Percentiles rank a stretch among this genome's conserved stretches.
These are phyloP conservation scores for Parathielavia appendiculata DNA, from an alignment of 495 filamentous ascomycete species.

Conservation along the genomic window DNA sequence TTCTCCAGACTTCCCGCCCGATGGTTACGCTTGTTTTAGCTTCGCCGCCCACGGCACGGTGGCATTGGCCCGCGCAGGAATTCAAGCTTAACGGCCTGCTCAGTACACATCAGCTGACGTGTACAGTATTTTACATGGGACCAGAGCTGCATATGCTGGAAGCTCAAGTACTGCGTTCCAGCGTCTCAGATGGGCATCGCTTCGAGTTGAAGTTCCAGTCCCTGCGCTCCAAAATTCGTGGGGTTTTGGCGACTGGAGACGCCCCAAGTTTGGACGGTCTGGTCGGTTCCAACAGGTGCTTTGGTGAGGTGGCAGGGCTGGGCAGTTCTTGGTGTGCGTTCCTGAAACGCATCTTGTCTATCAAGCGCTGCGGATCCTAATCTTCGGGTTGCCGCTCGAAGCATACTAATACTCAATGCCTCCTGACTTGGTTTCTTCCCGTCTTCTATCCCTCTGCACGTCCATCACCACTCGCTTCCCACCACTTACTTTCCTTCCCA, in stretches of 20 bases:
- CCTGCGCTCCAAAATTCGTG: not conserved
- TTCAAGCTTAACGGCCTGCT: not conserved
- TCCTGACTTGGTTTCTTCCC: slow-evolving; percentile 15
- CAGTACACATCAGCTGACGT: not conserved
- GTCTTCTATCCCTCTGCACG: slow-evolving; percentile 21
- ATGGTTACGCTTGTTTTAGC: slow-evolving; percentile 16
- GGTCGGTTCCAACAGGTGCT: not conserved
- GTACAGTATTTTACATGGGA: not conserved
- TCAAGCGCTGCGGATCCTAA: slow-evolving; percentile 28
- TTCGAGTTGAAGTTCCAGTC: not conserved
- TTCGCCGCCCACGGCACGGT: not conserved
- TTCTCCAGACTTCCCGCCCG: slow-evolving; percentile 13
- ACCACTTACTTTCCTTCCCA: slow-evolving; percentile 16
- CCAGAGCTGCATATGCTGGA: not conserved
- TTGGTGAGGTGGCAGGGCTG: not conserved
- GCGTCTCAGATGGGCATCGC: slow-evolving; percentile 6
- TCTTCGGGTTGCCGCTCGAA: slow-evolving; percentile 15
- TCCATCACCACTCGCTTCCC: slow-evolving; percentile 24
- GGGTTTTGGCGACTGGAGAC: slow-evolving; percentile 2
- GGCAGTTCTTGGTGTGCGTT: not conserved
- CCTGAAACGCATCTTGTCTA: slow-evolving; percentile 28
- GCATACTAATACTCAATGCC: slow-evolving; percentile 36
- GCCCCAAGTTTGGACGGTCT: not conserved
- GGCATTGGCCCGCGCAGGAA: not conserved
- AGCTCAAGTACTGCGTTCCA: not conserved